phyloP scores from a whole-genome alignment of 305 asterid genomes.

The Solanum aculeatissimum region DNA sequence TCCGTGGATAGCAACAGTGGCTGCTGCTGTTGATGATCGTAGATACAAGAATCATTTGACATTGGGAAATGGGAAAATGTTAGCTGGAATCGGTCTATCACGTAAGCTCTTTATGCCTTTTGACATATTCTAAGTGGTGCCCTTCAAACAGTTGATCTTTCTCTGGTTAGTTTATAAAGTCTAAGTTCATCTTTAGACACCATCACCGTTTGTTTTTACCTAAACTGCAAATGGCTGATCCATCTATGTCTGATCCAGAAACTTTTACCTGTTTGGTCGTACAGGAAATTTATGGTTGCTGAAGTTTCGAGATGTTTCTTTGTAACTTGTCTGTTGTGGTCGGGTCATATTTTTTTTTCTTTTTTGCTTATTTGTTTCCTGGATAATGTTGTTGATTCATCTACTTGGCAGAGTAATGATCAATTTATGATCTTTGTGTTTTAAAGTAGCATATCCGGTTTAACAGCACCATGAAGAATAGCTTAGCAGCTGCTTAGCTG shows the following conservation, averaged over 20 bases:
- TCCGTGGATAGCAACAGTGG: conserved; percentile 96
- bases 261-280: neutral
- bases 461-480: neutral
- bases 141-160: neutral
- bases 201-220: neutral
- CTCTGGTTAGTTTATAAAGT: neutral
- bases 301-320: neutral
- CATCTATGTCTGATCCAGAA: neutral
- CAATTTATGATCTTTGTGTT: neutral
- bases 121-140: neutral
- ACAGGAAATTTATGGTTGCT: neutral
- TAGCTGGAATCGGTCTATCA: conserved; percentile 83
- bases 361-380: neutral
- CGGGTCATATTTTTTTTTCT: neutral
- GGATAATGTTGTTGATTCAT: neutral
- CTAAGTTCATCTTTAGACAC: neutral
- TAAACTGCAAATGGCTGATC: neutral
- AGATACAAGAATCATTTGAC: conserved; percentile 88
- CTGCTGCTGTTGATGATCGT: conserved; percentile 98
- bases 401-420: neutral
- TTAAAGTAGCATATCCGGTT: neutral
- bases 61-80: conserved; percentile 78
- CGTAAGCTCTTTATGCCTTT: conserved; percentile 47
- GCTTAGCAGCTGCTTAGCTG: neutral
- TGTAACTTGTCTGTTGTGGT: neutral